Evolutionary conservation across 2,329 filamentous ascomycete species (phyloP).

Genomic region (Nemania sp.): DNA sequence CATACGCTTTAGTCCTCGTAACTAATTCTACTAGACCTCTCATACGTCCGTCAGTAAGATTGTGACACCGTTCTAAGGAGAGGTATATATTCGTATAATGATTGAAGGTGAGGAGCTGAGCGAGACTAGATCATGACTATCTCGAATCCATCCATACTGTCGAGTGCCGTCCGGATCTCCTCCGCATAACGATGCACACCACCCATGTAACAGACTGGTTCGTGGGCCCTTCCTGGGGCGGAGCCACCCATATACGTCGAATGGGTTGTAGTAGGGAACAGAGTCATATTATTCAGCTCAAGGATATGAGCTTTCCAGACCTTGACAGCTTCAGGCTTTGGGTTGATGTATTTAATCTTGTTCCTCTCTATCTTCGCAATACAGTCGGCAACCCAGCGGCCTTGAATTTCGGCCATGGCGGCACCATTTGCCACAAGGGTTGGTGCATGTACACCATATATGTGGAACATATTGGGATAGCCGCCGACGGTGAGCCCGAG

Average conservation of each 20-base stretch:
- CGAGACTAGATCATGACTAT: conserved; percentile 8
- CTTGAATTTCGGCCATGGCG: conserved; percentile 58
- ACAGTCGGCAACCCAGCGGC: conserved; percentile 57
- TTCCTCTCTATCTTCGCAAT: conserved; percentile 54
- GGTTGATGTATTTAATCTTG: conserved; percentile 55
- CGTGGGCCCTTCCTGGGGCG: conserved; percentile 47
- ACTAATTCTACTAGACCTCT: no score
- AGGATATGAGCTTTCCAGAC: conserved; percentile 56
- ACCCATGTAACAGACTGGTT: conserved; percentile 55
- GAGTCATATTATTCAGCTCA: conserved; percentile 49
- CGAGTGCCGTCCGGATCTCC: conserved; percentile 43
- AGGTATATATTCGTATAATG: no score
- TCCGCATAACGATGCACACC: conserved; percentile 45
- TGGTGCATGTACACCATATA: conserved; percentile 62
- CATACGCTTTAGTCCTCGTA: no score
- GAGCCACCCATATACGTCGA: conserved; percentile 58
- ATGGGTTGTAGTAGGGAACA: conserved; percentile 54
- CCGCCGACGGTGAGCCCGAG: conserved; percentile 50
- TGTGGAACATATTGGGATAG: conserved; percentile 57
- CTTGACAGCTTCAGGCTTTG: conserved; percentile 49
- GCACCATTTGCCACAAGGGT: conserved; percentile 62
- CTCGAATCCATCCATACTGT: conserved; percentile 44
- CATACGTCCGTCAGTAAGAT: no score
- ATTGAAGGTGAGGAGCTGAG: no score
- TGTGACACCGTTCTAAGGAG: no score